Percentiles rank a stretch among this genome's conserved stretches.
Evolutionary conservation across 306 rosid genomes (phyloP).

Genomic region (Hippophae rhamnoides): DNA sequence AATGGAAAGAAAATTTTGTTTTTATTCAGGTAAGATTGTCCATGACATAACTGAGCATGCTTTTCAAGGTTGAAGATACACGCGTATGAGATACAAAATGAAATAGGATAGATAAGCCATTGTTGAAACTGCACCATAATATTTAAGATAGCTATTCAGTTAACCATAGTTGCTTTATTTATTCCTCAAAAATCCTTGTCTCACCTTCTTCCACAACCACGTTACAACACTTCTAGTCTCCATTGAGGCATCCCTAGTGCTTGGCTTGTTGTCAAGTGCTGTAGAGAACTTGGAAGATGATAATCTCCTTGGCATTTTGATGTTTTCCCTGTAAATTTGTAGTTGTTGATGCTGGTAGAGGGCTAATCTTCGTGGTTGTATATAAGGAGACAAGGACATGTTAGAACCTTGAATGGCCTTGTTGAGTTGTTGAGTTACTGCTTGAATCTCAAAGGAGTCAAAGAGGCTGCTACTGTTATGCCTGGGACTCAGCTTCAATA

Average conservation of each 20-base stretch:
- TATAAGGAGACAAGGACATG: conserved; percentile 22
- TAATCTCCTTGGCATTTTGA: conserved; percentile 24
- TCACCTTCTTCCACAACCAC: conserved; percentile 54
- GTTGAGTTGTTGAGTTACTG: conserved; percentile 47
- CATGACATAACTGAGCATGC: background rate
- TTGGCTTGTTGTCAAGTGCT: conserved; percentile 10
- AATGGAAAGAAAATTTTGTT: conserved; percentile 28
- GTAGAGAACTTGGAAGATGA: background rate
- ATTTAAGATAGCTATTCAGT: background rate
- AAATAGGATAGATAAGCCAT: background rate
- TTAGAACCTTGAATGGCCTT: conserved; percentile 38
- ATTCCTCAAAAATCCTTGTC: conserved; percentile 32
- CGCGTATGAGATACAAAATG: background rate
- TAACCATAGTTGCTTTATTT: conserved; percentile 15
- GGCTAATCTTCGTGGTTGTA: conserved; percentile 28
- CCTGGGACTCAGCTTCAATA: conserved; percentile 19
- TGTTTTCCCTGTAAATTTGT: conserved; percentile 20
- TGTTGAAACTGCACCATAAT: background rate
- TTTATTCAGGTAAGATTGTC: background rate
- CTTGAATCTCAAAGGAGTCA: conserved; percentile 49
- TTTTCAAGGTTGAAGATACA: background rate
- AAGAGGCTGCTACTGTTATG: conserved; percentile 47
- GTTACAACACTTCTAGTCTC: conserved; percentile 25
- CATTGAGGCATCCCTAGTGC: conserved; percentile 15
- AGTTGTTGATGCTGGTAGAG: conserved; percentile 22